A percentile compares a stretch with the other conserved stretches of the same genome.
These are phyloP conservation scores for Isoetes engelmannii DNA, from an alignment of 83 land plant species.

Conservation along the genomic window DNA sequence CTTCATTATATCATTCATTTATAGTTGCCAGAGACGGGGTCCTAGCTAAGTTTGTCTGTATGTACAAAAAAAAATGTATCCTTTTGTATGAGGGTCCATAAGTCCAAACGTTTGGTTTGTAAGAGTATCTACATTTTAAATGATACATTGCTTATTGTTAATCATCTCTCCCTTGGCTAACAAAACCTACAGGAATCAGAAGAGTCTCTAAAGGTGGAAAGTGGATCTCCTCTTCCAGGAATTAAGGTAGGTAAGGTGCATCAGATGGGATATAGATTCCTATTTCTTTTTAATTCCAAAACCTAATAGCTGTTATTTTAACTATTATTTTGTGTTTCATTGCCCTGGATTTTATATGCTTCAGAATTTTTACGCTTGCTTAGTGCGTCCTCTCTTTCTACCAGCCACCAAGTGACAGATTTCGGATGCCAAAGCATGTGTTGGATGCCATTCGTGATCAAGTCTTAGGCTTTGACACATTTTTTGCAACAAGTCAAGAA, in stretches of 20 bases:
- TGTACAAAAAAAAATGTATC: too few species aligned
- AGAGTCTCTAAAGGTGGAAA: slow-evolving; percentile 23
- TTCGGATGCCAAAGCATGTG: slow-evolving; percentile 58
- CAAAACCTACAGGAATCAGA: too few species aligned
- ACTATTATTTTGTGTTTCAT: too few species aligned
- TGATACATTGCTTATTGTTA: too few species aligned
- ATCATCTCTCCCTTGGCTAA: too few species aligned
- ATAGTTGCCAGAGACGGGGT: too few species aligned
- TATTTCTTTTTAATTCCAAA: background rate
- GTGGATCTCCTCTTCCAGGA: slow-evolving; percentile 85
- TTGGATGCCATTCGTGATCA: slow-evolving; percentile 66
- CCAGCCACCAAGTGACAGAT: slow-evolving; percentile 51
- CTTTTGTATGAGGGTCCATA: too few species aligned
- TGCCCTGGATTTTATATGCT: too few species aligned
- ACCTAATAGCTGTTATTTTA: background rate
- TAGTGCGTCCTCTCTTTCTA: background rate
- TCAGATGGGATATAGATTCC: slow-evolving; percentile 1
- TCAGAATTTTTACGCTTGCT: background rate
- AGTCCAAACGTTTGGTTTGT: too few species aligned
- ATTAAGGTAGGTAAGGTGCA: slow-evolving; percentile 42
- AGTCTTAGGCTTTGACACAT: slow-evolving; percentile 95
- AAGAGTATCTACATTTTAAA: too few species aligned
- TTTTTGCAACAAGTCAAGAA: slow-evolving; percentile 85
- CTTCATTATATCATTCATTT: too few species aligned
- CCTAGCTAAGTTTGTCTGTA: too few species aligned